Percentiles rank a stretch among this genome's conserved stretches.
These are phyloP conservation scores for Rhodosporidiobolus sp. DNA, from an alignment of 768 basidiomycete genomes.

Conservation along the genomic window DNA sequence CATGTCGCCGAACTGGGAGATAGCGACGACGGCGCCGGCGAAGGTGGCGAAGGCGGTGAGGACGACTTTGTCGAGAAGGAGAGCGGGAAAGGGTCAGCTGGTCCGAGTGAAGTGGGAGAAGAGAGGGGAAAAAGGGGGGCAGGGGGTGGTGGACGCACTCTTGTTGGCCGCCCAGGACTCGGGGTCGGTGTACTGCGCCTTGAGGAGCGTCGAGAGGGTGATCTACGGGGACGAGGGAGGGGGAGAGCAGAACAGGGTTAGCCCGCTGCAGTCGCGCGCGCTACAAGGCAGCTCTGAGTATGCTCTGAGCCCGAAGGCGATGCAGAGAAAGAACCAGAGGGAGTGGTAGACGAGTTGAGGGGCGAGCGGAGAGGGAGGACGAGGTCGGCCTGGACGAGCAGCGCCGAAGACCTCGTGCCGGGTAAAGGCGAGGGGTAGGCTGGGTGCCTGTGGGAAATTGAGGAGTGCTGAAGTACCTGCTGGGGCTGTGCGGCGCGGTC, in stretches of 20 bases:
- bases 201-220: conserved; percentile 16
- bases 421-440: too few species aligned
- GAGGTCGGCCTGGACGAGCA: too few species aligned
- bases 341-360: too few species aligned
- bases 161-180: conserved; percentile 32
- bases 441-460: too few species aligned
- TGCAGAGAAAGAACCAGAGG: too few species aligned
- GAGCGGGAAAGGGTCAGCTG: neutral
- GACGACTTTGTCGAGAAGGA: neutral
- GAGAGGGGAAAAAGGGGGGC: neutral
- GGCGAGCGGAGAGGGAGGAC: too few species aligned
- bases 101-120: neutral
- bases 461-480: too few species aligned
- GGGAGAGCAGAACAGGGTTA: neutral
- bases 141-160: too few species aligned
- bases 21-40: conserved; percentile 26
- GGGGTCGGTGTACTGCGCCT: conserved; percentile 24
- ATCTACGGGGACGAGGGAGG: conserved; percentile 14
- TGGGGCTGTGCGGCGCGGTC: neutral
- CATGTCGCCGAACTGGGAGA: conserved; percentile 29
- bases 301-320: too few species aligned
- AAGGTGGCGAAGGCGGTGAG: conserved; percentile 23
- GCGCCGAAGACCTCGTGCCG: too few species aligned
- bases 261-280: too few species aligned
- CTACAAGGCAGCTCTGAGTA: too few species aligned